These are phyloP conservation scores for Knoxia roxburghii DNA, from an alignment of 257 asterid species.

Conservation along the genomic window DNA sequence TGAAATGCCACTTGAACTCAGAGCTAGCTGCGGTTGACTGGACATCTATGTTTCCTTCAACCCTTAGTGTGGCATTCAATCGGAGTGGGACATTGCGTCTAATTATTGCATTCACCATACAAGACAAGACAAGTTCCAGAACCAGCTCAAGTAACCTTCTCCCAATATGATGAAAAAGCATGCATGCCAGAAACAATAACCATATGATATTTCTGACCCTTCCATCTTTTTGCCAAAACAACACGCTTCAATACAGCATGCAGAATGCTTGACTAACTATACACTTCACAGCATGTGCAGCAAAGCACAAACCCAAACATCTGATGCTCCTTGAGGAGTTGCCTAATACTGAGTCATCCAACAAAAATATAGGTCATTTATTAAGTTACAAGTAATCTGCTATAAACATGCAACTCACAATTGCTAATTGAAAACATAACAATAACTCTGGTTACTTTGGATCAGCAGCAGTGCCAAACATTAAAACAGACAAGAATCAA, in stretches of 20 bases:
- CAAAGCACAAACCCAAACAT: constrained; percentile 52
- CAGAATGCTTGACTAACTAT: constrained; percentile 29
- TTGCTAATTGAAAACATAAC: not conserved
- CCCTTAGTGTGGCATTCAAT: not conserved
- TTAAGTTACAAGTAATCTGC: not conserved
- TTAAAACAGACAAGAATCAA: not conserved
- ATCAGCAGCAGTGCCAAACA: too few species aligned
- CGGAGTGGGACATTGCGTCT: not conserved
- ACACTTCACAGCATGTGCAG: constrained; percentile 53
- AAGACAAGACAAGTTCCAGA: not conserved
- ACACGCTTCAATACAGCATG: not conserved
- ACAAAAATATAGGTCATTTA: not conserved
- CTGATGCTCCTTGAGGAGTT: constrained; percentile 43
- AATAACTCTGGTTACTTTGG: not conserved
- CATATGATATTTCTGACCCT: not conserved
- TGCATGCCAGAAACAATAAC: not conserved
- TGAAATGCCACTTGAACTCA: too few species aligned
- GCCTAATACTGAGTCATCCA: constrained; percentile 41
- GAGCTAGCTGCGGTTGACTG: too few species aligned
- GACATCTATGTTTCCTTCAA: too few species aligned
- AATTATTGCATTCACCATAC: not conserved
- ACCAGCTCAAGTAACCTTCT: not conserved
- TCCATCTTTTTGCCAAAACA: not conserved
- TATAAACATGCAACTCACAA: not conserved
- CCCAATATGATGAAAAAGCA: not conserved